A percentile compares a stretch with the other conserved stretches of the same genome.
These are phyloP conservation scores for Xylaria scruposa DNA, from an alignment of 495 filamentous ascomycete genomes.

Conservation along the genomic window DNA sequence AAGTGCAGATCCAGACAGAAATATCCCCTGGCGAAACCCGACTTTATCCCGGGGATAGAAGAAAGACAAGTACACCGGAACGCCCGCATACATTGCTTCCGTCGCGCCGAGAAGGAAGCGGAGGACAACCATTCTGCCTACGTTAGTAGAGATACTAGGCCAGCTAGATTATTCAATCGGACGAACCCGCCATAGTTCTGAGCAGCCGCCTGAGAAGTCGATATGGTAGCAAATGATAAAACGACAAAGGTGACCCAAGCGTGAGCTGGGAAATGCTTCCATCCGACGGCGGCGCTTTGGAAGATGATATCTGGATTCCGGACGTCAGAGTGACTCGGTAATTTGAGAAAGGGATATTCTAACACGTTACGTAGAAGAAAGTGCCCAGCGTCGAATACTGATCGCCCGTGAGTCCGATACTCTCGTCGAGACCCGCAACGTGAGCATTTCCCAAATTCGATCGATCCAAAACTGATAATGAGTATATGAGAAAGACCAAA, in stretches of 20 bases:
- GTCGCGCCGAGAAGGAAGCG: conserved; percentile 34
- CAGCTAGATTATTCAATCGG: conserved; percentile 73
- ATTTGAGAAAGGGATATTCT: background rate
- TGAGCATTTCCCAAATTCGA: conserved; percentile 63
- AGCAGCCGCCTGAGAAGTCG: conserved; percentile 74
- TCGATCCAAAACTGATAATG: conserved; percentile 77
- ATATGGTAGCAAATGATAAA: conserved; percentile 73
- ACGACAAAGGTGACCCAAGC: conserved; percentile 75
- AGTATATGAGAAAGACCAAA: conserved; percentile 63
- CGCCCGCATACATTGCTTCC: conserved; percentile 38
- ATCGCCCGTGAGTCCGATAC: conserved; percentile 32
- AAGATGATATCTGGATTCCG: conserved; percentile 64
- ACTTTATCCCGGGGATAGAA: conserved; percentile 82
- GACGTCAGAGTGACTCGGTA: background rate
- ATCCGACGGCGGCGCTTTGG: conserved; percentile 77
- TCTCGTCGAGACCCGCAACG: conserved; percentile 56
- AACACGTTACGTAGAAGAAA: conserved; percentile 45
- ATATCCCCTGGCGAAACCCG: conserved; percentile 79
- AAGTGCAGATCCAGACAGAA: conserved; percentile 74
- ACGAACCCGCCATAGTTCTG: conserved; percentile 72
- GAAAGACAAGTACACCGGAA: conserved; percentile 60
- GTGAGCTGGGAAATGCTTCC: conserved; percentile 74
- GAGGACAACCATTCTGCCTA: conserved; percentile 26
- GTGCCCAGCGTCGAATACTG: conserved; percentile 46
- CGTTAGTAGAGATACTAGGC: conserved; percentile 63